phyloP scores from a whole-genome alignment of 2,329 filamentous ascomycete species.

The Elsinoe ampelina region DNA sequence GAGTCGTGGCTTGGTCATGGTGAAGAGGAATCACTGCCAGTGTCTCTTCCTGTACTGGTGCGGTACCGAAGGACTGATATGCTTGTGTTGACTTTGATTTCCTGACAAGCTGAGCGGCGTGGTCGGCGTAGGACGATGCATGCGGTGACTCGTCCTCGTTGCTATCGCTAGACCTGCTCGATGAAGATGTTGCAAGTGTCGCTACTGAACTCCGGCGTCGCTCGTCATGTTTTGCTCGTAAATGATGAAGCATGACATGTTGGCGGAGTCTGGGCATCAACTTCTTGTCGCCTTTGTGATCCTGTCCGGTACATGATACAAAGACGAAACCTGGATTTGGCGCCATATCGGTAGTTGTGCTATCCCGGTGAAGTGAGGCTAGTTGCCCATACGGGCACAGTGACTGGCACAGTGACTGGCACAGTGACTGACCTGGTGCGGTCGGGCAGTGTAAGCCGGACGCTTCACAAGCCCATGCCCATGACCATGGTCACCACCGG shows the following conservation, averaged over 20 bases:
- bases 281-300: slow-evolving; percentile 10
- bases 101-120: background rate
- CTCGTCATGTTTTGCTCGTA: background rate
- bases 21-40: background rate
- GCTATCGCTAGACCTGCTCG: background rate
- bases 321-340: slow-evolving; percentile 8
- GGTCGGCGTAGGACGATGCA: background rate
- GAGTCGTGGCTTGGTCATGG: background rate
- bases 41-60: background rate
- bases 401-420: background rate
- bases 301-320: background rate
- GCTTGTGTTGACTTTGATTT: background rate
- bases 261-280: slow-evolving; percentile 1
- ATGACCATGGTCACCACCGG: too few relatives aligned
- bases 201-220: background rate
- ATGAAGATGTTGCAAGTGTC: too few relatives aligned
- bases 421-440: background rate
- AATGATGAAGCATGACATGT: slow-evolving; percentile 8
- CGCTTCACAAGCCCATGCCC: too few relatives aligned
- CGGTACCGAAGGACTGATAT: background rate
- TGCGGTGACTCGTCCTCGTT: background rate
- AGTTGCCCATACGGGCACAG: background rate
- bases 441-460: background rate
- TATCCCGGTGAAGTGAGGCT: background rate
- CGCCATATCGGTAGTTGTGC: background rate